These are phyloP conservation scores for Phoma herbarum DNA, from an alignment of 2,329 filamentous ascomycete species.

Conservation along the genomic window DNA sequence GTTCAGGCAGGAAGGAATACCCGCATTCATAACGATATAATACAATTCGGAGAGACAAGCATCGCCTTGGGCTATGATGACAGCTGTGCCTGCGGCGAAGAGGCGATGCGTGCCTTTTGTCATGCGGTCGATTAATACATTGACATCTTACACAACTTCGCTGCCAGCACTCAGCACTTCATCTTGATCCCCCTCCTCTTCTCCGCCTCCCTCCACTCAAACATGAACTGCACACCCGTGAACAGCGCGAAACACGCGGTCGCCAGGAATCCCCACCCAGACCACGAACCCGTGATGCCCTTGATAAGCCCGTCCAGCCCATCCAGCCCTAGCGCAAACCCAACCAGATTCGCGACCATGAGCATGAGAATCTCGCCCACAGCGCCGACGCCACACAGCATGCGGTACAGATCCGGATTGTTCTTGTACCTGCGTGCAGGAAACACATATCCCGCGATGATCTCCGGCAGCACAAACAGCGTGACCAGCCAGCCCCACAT, in stretches of 20 bases:
- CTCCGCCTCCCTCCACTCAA: slow-evolving; percentile 89
- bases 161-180: slow-evolving; percentile 69
- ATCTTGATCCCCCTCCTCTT: slow-evolving; percentile 80
- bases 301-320: slow-evolving; percentile 79
- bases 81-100: too few relatives aligned
- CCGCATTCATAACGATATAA: slow-evolving; percentile 23
- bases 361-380: slow-evolving; percentile 91
- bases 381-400: slow-evolving; percentile 80
- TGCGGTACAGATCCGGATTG: slow-evolving; percentile 75
- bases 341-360: slow-evolving; percentile 93
- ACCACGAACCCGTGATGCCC: slow-evolving; percentile 78
- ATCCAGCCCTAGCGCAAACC: slow-evolving; percentile 91
- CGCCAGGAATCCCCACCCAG: slow-evolving; percentile 76
- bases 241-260: slow-evolving; percentile 79
- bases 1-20: slow-evolving; percentile 28
- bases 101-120: too few relatives aligned
- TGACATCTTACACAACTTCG: neutral
- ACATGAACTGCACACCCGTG: slow-evolving; percentile 91
- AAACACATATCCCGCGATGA: slow-evolving; percentile 75
- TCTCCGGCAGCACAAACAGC: slow-evolving; percentile 90
- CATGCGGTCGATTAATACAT: neutral
- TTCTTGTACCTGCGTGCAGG: slow-evolving; percentile 75
- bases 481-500: slow-evolving; percentile 98
- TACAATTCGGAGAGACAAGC: neutral
- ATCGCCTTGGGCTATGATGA: neutral